These are phyloP conservation scores for Aspergillus heteromorphus DNA, from an alignment of 495 filamentous ascomycete genomes.

Conservation along the genomic window DNA sequence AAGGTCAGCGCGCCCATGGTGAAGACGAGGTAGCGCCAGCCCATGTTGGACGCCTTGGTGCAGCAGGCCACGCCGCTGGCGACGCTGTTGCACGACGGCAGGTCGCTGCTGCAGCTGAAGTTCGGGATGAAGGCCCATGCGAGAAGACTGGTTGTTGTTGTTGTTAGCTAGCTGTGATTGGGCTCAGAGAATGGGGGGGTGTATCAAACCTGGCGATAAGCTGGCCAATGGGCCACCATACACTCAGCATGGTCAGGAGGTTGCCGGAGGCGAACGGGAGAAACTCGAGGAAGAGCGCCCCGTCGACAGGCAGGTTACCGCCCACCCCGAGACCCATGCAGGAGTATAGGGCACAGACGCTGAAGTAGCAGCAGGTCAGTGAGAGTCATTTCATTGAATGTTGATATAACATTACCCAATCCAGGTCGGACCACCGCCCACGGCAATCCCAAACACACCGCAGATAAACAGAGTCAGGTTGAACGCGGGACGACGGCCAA, in stretches of 20 bases:
- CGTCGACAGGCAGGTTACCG: slow-evolving; percentile 53
- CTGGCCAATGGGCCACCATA: slow-evolving; percentile 58
- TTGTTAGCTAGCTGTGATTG: slow-evolving; percentile 14
- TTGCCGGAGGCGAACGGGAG: slow-evolving; percentile 48
- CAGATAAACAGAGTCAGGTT: slow-evolving; percentile 52
- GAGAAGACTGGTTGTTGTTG: slow-evolving; percentile 44
- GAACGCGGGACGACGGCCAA: slow-evolving; percentile 56
- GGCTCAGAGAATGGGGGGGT: neutral
- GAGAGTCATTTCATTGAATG: neutral
- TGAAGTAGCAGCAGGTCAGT: neutral
- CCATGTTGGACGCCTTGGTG: slow-evolving; percentile 60
- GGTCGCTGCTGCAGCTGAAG: slow-evolving; percentile 37
- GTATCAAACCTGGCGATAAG: slow-evolving; percentile 38
- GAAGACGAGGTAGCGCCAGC: slow-evolving; percentile 75
- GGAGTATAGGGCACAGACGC: slow-evolving; percentile 40
- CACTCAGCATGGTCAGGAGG: slow-evolving; percentile 51
- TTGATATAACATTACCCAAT: slow-evolving; percentile 33
- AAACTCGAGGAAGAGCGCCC: slow-evolving; percentile 58
- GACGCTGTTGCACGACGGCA: slow-evolving; percentile 23
- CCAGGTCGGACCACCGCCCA: slow-evolving; percentile 50
- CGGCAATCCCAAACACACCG: slow-evolving; percentile 50
- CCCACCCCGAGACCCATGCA: slow-evolving; percentile 54
- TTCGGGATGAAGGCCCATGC: slow-evolving; percentile 55
- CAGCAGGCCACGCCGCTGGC: slow-evolving; percentile 42
- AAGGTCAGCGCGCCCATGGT: slow-evolving; percentile 69